Evolutionary conservation across 2,329 filamentous ascomycete species (phyloP), one percentile per base, ranked within the genome.

Genomic region (Fusarium neocosmosporiellum): DNA sequence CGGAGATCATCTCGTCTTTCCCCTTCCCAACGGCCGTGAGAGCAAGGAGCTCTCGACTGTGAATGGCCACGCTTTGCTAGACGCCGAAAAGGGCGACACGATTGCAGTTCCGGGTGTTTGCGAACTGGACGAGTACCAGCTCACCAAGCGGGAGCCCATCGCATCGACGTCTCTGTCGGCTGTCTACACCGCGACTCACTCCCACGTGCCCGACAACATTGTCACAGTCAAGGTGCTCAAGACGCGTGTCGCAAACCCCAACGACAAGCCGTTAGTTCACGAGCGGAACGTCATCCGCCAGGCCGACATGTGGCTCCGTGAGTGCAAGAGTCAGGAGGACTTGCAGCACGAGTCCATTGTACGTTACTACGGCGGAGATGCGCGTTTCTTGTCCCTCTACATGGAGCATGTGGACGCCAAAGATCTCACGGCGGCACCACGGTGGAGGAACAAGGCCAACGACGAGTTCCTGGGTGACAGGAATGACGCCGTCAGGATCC

Each of bases 161-260:
- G 88, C 88, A 6, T 85, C 85, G 2, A 88, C 87, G 1, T 82
- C 83, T 5, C 82, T 88, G 20, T 90, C 88, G 6, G 86, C 86
- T 7, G 88, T 90, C 37, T 90, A 87, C 75, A 89, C 85, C 2
- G 88, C 86, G 22, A 82, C 86, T 37, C 85, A 89, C 75, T 89
- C 88, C 6, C 79, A 84, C 11, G 84, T 88, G 20, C 82, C 87
- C 3, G 86, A 88, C 61, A 85, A 86, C 22, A 85, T 89, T 62
- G 87, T 90, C 64, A 90, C 88, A 1, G 88, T 90, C 78, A 90
- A 90, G 75, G 88, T 90, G 2, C 86, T 90, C 71, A 90, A 89
- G 80, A 90, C 88, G 2, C 80, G 84, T 7, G 77, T 84, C 4
- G 73, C 82, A 34, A 83, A 81, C 46, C 70, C 82, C 4, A 80